Conservation (phyloP, 345 rosid genomes). For the Streptanthus diversifolius region DNA sequence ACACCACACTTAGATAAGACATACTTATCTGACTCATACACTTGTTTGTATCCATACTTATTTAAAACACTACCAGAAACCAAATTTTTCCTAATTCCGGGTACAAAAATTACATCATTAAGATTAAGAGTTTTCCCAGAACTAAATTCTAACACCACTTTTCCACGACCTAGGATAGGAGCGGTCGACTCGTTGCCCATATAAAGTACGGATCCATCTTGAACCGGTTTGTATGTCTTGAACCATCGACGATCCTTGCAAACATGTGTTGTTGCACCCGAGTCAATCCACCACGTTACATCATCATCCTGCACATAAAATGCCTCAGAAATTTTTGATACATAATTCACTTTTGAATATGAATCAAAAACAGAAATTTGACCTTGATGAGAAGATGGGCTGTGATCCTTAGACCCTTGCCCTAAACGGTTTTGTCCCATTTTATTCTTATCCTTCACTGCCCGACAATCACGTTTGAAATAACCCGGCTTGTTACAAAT, state of each 20-base stretch:
- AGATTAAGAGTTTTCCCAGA: not conserved
- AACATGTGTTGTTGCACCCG: not conserved
- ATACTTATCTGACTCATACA: slow-evolving; percentile 14
- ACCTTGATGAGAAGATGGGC: too few relatives aligned
- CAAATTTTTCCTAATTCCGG: not conserved
- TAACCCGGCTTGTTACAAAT: too few relatives aligned
- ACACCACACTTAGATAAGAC: not conserved
- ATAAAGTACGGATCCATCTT: not conserved
- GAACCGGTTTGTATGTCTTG: not conserved
- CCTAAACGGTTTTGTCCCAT: too few relatives aligned
- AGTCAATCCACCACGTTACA: too few relatives aligned
- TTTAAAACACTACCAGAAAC: not conserved
- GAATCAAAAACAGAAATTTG: too few relatives aligned
- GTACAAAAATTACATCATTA: not conserved
- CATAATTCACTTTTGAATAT: too few relatives aligned
- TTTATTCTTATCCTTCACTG: too few relatives aligned
- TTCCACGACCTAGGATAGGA: not conserved
- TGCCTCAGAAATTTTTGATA: too few relatives aligned
- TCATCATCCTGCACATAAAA: too few relatives aligned
- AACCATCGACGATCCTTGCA: not conserved
- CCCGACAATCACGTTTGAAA: too few relatives aligned
- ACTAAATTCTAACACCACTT: slow-evolving; percentile 1
- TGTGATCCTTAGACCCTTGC: too few relatives aligned
- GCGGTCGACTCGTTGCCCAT: not conserved
- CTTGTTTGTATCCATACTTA: not conserved